Evolutionary conservation across 2,329 filamentous ascomycete species (phyloP).

Genomic region (Botrytis paeoniae): DNA sequence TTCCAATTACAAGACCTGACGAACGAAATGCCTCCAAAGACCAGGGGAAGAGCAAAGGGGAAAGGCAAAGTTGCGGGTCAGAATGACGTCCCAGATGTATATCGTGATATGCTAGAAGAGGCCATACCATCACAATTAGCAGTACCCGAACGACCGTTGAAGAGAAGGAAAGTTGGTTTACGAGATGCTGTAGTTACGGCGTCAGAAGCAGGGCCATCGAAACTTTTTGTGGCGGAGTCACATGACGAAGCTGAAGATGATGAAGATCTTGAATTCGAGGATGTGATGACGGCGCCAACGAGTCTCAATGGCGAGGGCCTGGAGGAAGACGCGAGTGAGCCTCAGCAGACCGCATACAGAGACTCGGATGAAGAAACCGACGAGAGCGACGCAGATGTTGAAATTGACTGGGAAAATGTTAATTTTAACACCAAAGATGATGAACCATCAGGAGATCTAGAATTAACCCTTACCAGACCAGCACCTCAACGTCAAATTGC

Average conservation of each 20-base stretch:
- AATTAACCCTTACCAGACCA: constrained; percentile 37
- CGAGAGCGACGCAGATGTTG: constrained; percentile 46
- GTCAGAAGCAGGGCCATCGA: constrained; percentile 19
- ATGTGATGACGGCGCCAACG: constrained; percentile 29
- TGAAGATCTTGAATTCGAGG: constrained; percentile 35
- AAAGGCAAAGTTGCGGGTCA: constrained; percentile 19
- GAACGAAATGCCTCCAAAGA: constrained; percentile 26
- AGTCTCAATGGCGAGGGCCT: background rate
- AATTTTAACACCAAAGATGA: constrained; percentile 40
- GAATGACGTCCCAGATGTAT: constrained; percentile 42
- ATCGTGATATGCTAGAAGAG: constrained; percentile 46
- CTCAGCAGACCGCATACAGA: constrained; percentile 41
- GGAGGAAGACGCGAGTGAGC: constrained; percentile 21
- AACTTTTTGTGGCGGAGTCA: constrained; percentile 16
- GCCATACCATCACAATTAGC: constrained; percentile 37
- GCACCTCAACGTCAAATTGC: constrained; percentile 22
- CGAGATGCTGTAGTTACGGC: constrained; percentile 19
- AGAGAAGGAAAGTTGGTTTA: constrained; percentile 35
- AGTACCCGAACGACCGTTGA: constrained; percentile 39
- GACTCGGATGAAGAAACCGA: constrained; percentile 53
- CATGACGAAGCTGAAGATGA: constrained; percentile 30
- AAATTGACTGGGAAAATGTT: constrained; percentile 63
- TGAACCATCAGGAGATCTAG: constrained; percentile 34
- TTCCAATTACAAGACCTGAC: background rate
- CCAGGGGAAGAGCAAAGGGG: constrained; percentile 24